phyloP scores from a whole-genome alignment of 2,329 filamentous ascomycete genomes.

The Sporothrix pallida region DNA sequence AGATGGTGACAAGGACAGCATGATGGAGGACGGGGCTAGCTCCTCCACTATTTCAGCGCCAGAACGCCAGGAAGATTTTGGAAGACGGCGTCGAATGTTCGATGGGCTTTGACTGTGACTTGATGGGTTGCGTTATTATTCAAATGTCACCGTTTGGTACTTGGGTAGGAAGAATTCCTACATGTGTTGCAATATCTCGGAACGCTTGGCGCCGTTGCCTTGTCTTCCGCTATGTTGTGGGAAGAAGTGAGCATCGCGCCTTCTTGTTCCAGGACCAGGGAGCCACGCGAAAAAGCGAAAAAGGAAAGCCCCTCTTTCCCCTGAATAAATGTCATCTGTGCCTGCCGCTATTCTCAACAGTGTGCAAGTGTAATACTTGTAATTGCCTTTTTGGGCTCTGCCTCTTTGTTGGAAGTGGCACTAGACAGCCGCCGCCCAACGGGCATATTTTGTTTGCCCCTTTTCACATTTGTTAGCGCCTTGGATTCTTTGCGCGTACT shows the following conservation, averaged over 20 bases:
- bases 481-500: not conserved
- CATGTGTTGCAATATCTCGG: not conserved
- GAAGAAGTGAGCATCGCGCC: not conserved
- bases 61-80: constrained; percentile 19
- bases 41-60: too few relatives aligned
- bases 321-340: not conserved
- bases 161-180: too few relatives aligned
- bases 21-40: too few relatives aligned
- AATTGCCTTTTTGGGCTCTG: not conserved
- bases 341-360: constrained; percentile 6
- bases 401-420: not conserved
- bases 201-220: constrained; percentile 17
- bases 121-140: constrained; percentile 23
- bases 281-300: constrained; percentile 25
- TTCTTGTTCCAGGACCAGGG: constrained; percentile 5
- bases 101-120: too few relatives aligned
- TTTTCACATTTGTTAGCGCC: not conserved
- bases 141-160: not conserved
- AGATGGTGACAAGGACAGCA: too few relatives aligned
- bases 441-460: constrained; percentile 1
- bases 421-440: not conserved
- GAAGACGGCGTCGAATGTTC: constrained; percentile 8
- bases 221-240: not conserved
- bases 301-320: constrained; percentile 11
- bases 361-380: not conserved